These are phyloP conservation scores for Argentina anserina DNA, from an alignment of 306 rosid genomes.

Conservation along the genomic window DNA sequence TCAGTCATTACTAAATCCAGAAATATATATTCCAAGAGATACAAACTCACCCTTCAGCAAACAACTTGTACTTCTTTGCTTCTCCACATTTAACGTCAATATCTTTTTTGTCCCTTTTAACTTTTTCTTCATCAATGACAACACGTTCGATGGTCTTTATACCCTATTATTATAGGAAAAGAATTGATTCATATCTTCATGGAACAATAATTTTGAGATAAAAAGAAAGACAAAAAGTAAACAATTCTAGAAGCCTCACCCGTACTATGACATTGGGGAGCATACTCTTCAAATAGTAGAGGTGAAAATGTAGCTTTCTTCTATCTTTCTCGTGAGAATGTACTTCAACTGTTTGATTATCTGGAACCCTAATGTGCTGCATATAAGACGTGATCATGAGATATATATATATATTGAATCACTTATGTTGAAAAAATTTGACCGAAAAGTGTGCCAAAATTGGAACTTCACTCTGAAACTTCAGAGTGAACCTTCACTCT, in stretches of 20 bases:
- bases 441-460: too few relatives aligned
- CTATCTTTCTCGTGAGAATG: slow-evolving; percentile 50
- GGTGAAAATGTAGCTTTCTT: slow-evolving; percentile 70
- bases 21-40: not conserved
- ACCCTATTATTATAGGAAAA: slow-evolving; percentile 56
- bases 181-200: slow-evolving; percentile 2
- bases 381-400: slow-evolving; percentile 20
- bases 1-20: not conserved
- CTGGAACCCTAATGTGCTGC: slow-evolving; percentile 76
- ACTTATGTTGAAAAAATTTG: too few relatives aligned
- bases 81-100: slow-evolving; percentile 29
- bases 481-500: too few relatives aligned
- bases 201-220: slow-evolving; percentile 20
- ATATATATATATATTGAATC: not conserved
- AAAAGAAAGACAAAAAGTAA: not conserved
- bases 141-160: slow-evolving; percentile 71
- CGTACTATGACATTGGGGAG: slow-evolving; percentile 73
- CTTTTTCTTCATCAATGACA: slow-evolving; percentile 53
- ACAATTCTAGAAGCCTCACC: slow-evolving; percentile 38
- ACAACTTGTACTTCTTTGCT: slow-evolving; percentile 48
- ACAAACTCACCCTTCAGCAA: slow-evolving; percentile 89
- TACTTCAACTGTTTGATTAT: slow-evolving; percentile 59
- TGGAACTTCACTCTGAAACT: too few relatives aligned
- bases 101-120: slow-evolving; percentile 30
- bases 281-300: slow-evolving; percentile 54